A percentile compares a stretch with the other conserved stretches of the same genome.
These are phyloP conservation scores for Halenospora varia DNA, from an alignment of 495 filamentous ascomycete genomes.

Conservation along the genomic window DNA sequence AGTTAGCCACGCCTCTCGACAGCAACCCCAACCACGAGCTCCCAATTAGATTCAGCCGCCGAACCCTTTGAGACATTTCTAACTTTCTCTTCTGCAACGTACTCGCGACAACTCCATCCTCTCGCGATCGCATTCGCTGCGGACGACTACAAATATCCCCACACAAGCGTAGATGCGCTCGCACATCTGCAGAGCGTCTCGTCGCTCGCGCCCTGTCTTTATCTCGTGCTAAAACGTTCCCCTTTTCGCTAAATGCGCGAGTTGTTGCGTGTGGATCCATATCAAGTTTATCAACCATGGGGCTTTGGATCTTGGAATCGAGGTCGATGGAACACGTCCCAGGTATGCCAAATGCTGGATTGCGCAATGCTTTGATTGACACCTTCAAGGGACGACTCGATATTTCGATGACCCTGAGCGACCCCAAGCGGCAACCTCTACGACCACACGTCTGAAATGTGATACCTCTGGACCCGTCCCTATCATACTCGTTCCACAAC, in stretches of 20 bases:
- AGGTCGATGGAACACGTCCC: slow-evolving; percentile 20
- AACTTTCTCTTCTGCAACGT: neutral
- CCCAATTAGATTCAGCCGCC: no score
- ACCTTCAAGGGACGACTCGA: slow-evolving; percentile 53
- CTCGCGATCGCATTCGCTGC: neutral
- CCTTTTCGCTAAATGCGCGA: neutral
- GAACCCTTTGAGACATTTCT: neutral
- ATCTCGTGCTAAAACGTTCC: neutral
- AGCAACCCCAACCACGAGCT: neutral
- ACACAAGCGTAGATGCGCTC: neutral
- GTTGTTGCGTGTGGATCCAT: neutral
- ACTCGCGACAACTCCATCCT: neutral
- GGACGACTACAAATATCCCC: no score
- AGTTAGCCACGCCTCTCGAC: no score
- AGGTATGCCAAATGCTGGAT: slow-evolving; percentile 42
- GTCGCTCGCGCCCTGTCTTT: neutral
- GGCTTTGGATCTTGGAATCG: slow-evolving; percentile 71
- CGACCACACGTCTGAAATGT: slow-evolving; percentile 58
- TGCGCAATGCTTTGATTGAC: neutral
- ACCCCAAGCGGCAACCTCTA: slow-evolving; percentile 35
- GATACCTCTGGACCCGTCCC: slow-evolving; percentile 62
- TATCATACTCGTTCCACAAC: slow-evolving; percentile 72
- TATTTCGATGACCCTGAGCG: slow-evolving; percentile 55
- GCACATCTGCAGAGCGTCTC: neutral
- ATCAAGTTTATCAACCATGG: slow-evolving; percentile 57